Conservation (phyloP, 306 rosid species). For the Abrus pulchellus region DNA sequence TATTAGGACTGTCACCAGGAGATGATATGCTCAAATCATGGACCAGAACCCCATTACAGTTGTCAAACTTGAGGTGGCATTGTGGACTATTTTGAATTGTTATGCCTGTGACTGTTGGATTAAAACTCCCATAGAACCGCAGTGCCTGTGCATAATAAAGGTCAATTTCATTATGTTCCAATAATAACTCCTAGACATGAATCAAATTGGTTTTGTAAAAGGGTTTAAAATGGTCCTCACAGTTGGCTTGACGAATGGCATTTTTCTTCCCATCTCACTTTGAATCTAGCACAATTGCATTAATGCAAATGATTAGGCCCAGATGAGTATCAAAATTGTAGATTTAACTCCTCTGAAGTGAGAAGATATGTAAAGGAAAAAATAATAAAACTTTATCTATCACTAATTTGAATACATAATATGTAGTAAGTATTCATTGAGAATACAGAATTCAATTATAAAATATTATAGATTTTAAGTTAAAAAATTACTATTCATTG, state of each 20-base stretch:
- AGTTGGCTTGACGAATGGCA: conserved; percentile 91
- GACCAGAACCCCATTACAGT: conserved; percentile 84
- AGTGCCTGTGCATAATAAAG: conserved; percentile 70
- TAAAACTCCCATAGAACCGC: conserved; percentile 88
- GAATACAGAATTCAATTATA: no score
- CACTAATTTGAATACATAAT: no score
- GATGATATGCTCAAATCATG: conserved; percentile 79
- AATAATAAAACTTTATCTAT: no score
- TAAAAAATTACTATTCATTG: no score
- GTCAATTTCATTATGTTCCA: conserved; percentile 49
- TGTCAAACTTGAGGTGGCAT: conserved; percentile 96
- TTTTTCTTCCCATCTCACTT: conserved; percentile 69
- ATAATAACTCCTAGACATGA: conserved; percentile 19
- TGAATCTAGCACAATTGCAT: conserved; percentile 60
- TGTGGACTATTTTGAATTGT: conserved; percentile 92
- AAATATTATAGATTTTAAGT: no score
- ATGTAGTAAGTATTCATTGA: no score
- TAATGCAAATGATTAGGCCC: conserved; percentile 44
- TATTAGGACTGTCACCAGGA: conserved; percentile 90
- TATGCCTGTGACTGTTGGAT: conserved; percentile 87
- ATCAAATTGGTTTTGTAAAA: not conserved
- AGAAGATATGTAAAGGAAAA: not conserved
- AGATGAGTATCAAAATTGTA: conserved; percentile 10
- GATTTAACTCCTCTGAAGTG: no score
- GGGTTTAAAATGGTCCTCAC: conserved; percentile 63